Conservation (phyloP, 768 basidiomycete species). For the Phylloporus sp. region DNA sequence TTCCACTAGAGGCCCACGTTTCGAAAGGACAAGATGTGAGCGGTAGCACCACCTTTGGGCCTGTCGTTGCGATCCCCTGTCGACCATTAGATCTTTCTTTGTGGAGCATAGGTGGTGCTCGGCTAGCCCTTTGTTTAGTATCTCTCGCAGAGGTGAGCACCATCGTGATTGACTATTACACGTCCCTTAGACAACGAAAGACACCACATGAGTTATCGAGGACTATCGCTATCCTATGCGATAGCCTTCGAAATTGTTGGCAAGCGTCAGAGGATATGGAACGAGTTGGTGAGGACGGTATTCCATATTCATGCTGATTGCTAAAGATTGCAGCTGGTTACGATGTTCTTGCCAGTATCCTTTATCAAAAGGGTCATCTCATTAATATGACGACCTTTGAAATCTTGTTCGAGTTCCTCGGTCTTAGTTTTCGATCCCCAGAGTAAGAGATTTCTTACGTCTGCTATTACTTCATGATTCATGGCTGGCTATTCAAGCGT, state of each 20-base stretch:
- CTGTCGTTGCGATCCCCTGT: conserved; percentile 58
- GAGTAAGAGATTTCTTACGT: conserved; percentile 48
- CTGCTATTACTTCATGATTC: background rate
- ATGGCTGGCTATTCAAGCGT: conserved; percentile 42
- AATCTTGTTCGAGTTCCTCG: conserved; percentile 80
- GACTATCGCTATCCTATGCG: conserved; percentile 66
- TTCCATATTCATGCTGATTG: background rate
- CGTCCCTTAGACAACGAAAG: conserved; percentile 32
- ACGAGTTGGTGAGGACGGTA: conserved; percentile 60
- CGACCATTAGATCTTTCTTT: conserved; percentile 68
- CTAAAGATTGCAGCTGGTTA: conserved; percentile 64
- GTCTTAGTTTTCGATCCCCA: conserved; percentile 76
- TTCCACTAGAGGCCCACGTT: conserved; percentile 10
- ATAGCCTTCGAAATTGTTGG: conserved; percentile 83
- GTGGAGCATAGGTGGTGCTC: conserved; percentile 82
- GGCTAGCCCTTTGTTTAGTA: conserved; percentile 67
- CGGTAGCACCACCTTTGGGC: conserved; percentile 34
- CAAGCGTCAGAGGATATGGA: conserved; percentile 96
- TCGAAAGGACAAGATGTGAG: background rate
- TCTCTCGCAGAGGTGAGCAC: conserved; percentile 65
- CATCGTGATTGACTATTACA: background rate
- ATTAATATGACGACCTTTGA: conserved; percentile 82
- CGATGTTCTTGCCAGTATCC: conserved; percentile 73
- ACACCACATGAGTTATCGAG: conserved; percentile 75
- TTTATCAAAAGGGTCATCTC: conserved; percentile 65